Base-by-base conservation (phyloP, 2,329 filamentous ascomycete species). In the Penicillium brasilianum region DNA sequence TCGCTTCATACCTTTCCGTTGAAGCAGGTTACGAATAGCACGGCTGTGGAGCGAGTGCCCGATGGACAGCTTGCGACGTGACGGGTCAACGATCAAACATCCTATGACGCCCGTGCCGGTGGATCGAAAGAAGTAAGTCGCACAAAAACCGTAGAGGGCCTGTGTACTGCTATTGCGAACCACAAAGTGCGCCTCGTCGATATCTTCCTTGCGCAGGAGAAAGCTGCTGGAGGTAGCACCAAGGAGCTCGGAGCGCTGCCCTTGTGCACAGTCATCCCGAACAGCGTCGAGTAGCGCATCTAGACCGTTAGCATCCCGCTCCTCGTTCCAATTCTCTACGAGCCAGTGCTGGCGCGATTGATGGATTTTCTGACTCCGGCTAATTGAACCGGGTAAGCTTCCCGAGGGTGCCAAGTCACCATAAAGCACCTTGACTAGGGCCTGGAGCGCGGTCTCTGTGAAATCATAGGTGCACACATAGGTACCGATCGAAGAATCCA, bases 381-480 rank as follows among this genome's bases (percentile, higher is more conserved):
- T 88, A 66, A 97, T 85, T 0, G 92, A 94, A 1, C 93, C 86
- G 0, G 87, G 86, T 10, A 88, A 72, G 9, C 80, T 78, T 14
- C 86, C 87, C 7, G 81, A 81, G 0, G 86, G 83, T 1, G 79
- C 78, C 28, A 88, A 75, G 62, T 96, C 91, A 10, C 93, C 93
- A 69, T 94, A 94, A 0, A 97, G 80, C 0, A 92, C 90, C 60
- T 92, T 88, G 18, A 96, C 92, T 4, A 97, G 81, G 1, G 93
- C 91, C 62, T 90, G 88, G 80, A 97, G 87, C 18, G 94, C 93
- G 8, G 91, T 94, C 70, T 97, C 94, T 0, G 94, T 97, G 71
- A 97, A 97, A 78, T 97, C 93, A 75, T 96, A 97, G 0, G 93
- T 97, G 80, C 94, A 97, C 43, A 98, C 85, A 71, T 97, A 97